Conservation (phyloP, 2,329 filamentous ascomycete genomes). For the Colletotrichum tofieldiae region DNA sequence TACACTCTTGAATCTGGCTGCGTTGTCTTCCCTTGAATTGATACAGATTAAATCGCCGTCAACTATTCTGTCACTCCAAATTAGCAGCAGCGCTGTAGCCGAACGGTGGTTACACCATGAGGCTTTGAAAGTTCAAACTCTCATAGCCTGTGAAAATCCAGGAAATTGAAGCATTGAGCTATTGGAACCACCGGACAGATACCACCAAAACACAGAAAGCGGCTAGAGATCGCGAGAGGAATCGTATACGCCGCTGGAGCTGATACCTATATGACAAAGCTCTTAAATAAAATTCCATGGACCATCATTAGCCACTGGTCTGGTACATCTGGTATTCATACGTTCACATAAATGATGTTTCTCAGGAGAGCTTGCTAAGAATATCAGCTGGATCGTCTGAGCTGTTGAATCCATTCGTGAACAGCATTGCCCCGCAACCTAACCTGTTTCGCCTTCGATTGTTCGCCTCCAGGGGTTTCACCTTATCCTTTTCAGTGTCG, state of each 20-base stretch:
- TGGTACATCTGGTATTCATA: no score
- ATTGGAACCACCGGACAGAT: background rate
- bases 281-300: background rate
- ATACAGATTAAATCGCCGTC: background rate
- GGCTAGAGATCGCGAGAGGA: background rate
- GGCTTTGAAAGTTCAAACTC: background rate
- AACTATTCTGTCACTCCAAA: background rate
- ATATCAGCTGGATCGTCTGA: background rate
- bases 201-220: background rate
- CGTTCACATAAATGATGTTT: background rate
- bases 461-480: slow-evolving; percentile 13
- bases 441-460: background rate
- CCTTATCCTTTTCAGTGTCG: background rate
- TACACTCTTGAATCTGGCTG: background rate
- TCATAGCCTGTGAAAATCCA: background rate
- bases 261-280: background rate
- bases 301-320: background rate
- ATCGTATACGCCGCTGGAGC: background rate
- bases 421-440: background rate
- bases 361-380: background rate
- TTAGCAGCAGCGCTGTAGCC: background rate
- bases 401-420: background rate
- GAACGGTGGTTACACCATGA: background rate
- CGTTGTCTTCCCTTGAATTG: background rate
- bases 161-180: background rate